Evolutionary conservation across 2,329 filamentous ascomycete genomes (phyloP).

Genomic region (Dactylellina sp.): DNA sequence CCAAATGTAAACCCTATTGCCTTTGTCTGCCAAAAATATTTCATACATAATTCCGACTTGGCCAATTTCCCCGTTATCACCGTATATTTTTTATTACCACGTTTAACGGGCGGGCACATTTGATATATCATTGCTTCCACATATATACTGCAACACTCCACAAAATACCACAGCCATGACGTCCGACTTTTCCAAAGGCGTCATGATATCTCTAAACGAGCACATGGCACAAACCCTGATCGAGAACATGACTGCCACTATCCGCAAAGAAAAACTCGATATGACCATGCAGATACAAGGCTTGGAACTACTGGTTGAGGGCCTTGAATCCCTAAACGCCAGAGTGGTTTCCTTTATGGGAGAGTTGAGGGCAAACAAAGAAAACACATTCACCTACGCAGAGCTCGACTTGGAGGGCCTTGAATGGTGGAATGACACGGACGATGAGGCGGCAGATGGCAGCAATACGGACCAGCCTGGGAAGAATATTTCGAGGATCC

Average conservation of each 20-base stretch:
- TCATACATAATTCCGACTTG: background rate
- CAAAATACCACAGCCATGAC: conserved; percentile 38
- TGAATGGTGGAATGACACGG: conserved; percentile 29
- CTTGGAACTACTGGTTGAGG: conserved; percentile 50
- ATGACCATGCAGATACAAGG: conserved; percentile 48
- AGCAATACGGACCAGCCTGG: background rate
- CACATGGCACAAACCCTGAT: conserved; percentile 51
- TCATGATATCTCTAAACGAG: conserved; percentile 52
- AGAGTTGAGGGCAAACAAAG: conserved; percentile 37
- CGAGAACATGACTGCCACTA: conserved; percentile 49
- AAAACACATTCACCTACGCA: conserved; percentile 50
- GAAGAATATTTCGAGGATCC: conserved; percentile 26
- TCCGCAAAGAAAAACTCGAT: conserved; percentile 42
- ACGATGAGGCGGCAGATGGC: background rate
- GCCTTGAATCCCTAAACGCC: conserved; percentile 41
- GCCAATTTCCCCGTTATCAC: background rate
- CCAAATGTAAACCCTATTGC: conserved; percentile 4
- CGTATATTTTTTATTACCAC: background rate
- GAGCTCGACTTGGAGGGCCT: conserved; percentile 48
- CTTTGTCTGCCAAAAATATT: background rate
- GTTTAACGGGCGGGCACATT: background rate
- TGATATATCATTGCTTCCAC: background rate
- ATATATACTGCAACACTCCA: background rate
- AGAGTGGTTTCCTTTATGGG: conserved; percentile 38
- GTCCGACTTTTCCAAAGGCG: conserved; percentile 44